Evolutionary conservation across 2,329 filamentous ascomycete species (phyloP).

Genomic region (Nigrograna mackinnonii): DNA sequence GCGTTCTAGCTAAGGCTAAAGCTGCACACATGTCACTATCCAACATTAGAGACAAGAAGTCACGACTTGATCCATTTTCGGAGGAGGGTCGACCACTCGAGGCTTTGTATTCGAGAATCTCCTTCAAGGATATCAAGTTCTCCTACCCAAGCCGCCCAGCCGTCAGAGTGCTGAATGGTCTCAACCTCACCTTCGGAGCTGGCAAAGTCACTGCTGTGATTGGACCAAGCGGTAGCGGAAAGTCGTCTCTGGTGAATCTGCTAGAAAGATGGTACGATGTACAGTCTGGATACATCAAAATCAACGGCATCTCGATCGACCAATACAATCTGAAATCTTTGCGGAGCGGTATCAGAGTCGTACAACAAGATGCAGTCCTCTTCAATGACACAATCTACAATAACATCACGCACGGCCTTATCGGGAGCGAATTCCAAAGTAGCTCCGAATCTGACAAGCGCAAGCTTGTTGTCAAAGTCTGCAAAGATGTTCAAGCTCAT

Average conservation of each 20-base stretch:
- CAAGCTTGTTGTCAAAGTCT: conserved; percentile 57
- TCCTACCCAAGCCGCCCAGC: conserved; percentile 91
- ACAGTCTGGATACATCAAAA: conserved; percentile 54
- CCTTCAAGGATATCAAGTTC: conserved; percentile 69
- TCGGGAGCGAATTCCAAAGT: conserved; percentile 1
- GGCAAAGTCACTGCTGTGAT: conserved; percentile 90
- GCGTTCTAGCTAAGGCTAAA: conserved; percentile 8
- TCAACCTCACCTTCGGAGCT: conserved; percentile 76
- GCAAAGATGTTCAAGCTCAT: conserved; percentile 81
- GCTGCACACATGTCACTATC: conserved; percentile 8
- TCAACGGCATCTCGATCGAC: conserved; percentile 75
- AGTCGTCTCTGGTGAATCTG: conserved; percentile 87
- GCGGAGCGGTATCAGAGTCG: conserved; percentile 83
- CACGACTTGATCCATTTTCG: not conserved
- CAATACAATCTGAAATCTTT: conserved; percentile 84
- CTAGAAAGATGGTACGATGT: conserved; percentile 47
- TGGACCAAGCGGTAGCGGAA: conserved; percentile 87
- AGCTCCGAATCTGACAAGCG: conserved; percentile 62
- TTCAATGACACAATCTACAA: conserved; percentile 84
- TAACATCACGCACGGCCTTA: conserved; percentile 82
- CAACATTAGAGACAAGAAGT: conserved; percentile 5
- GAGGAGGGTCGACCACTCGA: no score
- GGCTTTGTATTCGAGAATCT: conserved; percentile 1
- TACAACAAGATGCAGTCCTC: conserved; percentile 83
- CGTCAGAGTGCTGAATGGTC: conserved; percentile 81